These are phyloP conservation scores for Magnaporthiopsis incrustans DNA, from an alignment of 2,329 filamentous ascomycete species.

Conservation along the genomic window DNA sequence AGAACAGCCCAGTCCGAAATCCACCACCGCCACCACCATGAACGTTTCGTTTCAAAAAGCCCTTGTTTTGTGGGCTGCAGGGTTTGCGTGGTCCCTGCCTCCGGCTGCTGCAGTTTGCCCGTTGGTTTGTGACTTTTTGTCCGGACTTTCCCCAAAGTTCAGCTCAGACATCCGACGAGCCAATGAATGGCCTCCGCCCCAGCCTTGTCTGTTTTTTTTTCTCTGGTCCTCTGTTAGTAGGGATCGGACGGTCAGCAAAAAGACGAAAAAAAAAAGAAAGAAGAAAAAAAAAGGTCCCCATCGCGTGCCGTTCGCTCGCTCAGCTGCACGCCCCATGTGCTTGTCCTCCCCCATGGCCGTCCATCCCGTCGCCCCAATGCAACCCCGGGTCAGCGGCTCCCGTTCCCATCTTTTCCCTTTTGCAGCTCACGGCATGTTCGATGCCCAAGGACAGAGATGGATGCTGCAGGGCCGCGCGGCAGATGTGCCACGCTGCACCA, in stretches of 20 bases:
- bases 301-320: no score
- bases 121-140: background rate
- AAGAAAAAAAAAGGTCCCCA: no score
- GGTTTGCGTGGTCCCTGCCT: background rate
- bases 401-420: background rate
- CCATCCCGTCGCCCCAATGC: no score
- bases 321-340: background rate
- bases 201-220: background rate
- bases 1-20: no score
- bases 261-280: no score
- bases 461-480: background rate
- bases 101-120: background rate
- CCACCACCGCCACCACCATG: no score
- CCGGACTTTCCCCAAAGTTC: constrained; percentile 6
- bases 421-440: background rate
- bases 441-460: background rate
- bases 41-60: no score
- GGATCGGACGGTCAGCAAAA: background rate
- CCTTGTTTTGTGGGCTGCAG: no score
- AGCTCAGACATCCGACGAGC: background rate
- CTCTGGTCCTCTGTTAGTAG: background rate
- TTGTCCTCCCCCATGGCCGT: background rate
- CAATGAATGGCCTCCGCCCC: background rate
- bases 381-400: no score
- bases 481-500: background rate